Conservation (phyloP, 176 grass and related monocot species). For the Rhynchospora breviuscula region DNA sequence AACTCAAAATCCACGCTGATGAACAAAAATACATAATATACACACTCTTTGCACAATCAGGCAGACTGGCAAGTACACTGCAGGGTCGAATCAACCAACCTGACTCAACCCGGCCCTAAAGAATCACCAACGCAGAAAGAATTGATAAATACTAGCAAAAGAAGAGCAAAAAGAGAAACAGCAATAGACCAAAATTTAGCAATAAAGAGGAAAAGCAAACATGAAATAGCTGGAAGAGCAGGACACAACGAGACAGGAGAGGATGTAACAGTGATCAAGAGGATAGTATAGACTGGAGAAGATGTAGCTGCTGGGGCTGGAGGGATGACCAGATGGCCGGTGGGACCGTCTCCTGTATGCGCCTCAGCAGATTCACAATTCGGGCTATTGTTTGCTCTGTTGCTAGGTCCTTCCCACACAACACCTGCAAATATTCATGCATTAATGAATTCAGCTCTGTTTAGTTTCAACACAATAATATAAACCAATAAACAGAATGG, state of each 20-base stretch:
- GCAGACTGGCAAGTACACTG: conserved; percentile 5
- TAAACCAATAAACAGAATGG: neutral
- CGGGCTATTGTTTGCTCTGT: conserved; percentile 58
- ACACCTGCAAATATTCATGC: conserved; percentile 35
- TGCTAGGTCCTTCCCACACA: conserved; percentile 63
- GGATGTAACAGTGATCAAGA: conserved; percentile 29
- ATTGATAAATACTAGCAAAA: conserved; percentile 30
- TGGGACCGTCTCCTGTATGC: conserved; percentile 77
- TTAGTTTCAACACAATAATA: neutral
- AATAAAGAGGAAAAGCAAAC: neutral
- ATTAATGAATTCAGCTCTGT: neutral
- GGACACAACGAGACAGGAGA: neutral
- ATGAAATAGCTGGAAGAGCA: neutral
- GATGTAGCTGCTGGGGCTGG: conserved; percentile 77
- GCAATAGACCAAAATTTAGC: conserved; percentile 15
- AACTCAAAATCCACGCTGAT: conserved; percentile 22
- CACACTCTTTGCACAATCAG: conserved; percentile 26
- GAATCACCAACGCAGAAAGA: conserved; percentile 24
- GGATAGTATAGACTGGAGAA: conserved; percentile 77
- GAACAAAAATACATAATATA: conserved; percentile 28
- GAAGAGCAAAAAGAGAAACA: neutral
- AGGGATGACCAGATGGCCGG: conserved; percentile 74
- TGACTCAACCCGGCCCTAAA: neutral
- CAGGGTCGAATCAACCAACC: neutral
- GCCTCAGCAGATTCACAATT: conserved; percentile 69